Percentiles rank a stretch among this genome's conserved stretches.
Evolutionary conservation across 257 asterid species (phyloP).

Genomic region (Fraxinus quadrangulata): DNA sequence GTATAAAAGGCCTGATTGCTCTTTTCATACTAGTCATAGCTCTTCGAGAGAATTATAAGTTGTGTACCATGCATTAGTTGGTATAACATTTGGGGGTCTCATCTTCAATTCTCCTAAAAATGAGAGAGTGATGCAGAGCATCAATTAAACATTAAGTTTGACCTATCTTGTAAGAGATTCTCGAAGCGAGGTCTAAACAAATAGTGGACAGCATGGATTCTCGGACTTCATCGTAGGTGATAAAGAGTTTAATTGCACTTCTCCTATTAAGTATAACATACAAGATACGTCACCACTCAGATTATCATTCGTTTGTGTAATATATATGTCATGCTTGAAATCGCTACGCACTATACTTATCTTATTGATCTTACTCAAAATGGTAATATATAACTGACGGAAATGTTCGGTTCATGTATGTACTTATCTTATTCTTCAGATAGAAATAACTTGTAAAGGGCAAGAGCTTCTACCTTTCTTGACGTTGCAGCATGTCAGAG

Average conservation of each 20-base stretch:
- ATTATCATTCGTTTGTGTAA: background rate
- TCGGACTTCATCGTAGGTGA: no score
- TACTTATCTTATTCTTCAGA: constrained; percentile 41
- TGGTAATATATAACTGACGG: background rate
- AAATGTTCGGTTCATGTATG: background rate
- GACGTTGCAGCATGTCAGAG: constrained; percentile 89
- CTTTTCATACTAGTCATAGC: no score
- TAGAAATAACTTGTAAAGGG: constrained; percentile 87
- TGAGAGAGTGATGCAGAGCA: background rate
- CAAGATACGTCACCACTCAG: background rate
- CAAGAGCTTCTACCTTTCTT: constrained; percentile 57
- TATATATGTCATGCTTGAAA: background rate
- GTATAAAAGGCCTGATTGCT: background rate
- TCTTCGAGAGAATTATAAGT: no score
- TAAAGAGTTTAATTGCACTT: background rate
- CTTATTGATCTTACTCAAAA: background rate
- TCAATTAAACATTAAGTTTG: background rate
- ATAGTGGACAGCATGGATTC: background rate
- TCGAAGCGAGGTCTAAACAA: background rate
- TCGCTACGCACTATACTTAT: background rate
- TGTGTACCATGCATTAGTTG: no score
- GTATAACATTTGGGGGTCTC: no score
- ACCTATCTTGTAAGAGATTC: background rate
- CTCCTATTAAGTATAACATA: background rate
- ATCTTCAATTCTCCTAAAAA: no score